These are phyloP conservation scores for Apiospora marii DNA, from an alignment of 2,329 filamentous ascomycete genomes.

Conservation along the genomic window DNA sequence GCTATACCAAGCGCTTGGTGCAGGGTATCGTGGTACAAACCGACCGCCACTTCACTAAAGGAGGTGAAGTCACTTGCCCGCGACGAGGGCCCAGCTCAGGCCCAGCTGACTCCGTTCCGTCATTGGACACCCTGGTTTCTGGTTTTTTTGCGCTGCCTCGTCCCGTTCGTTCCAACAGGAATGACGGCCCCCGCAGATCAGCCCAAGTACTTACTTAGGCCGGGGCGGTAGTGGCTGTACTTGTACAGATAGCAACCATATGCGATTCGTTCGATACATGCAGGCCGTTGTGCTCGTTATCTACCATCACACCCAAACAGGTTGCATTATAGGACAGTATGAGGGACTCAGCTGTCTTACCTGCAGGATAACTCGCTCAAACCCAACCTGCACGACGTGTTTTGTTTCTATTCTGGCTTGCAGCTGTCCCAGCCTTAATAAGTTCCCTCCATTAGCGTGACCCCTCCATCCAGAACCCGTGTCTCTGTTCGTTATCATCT, in stretches of 20 bases:
- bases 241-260: neutral
- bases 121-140: neutral
- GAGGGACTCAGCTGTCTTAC: slow-evolving; percentile 13
- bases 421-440: slow-evolving; percentile 21
- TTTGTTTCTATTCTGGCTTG: slow-evolving; percentile 21
- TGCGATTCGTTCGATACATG: slow-evolving; percentile 6
- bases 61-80: slow-evolving; percentile 19
- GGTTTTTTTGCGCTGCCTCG: slow-evolving; percentile 11
- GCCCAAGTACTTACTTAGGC: neutral
- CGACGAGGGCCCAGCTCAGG: slow-evolving; percentile 9
- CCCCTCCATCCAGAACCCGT: slow-evolving; percentile 15
- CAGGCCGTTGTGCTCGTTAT: neutral
- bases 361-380: slow-evolving; percentile 11
- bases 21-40: slow-evolving; percentile 20
- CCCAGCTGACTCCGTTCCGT: slow-evolving; percentile 14
- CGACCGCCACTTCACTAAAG: slow-evolving; percentile 19
- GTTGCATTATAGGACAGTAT: slow-evolving; percentile 2
- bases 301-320: neutral
- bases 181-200: slow-evolving; percentile 18
- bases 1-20: neutral
- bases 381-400: slow-evolving; percentile 16
- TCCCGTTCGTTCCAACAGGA: slow-evolving; percentile 1
- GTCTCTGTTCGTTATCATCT: slow-evolving; percentile 14
- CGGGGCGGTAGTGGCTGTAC: neutral
- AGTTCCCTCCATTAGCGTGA: slow-evolving; percentile 15